A percentile compares a stretch with the other conserved stretches of the same genome.
Evolutionary conservation across 345 rosid genomes (phyloP).

Genomic region (Aquilaria malaccensis): DNA sequence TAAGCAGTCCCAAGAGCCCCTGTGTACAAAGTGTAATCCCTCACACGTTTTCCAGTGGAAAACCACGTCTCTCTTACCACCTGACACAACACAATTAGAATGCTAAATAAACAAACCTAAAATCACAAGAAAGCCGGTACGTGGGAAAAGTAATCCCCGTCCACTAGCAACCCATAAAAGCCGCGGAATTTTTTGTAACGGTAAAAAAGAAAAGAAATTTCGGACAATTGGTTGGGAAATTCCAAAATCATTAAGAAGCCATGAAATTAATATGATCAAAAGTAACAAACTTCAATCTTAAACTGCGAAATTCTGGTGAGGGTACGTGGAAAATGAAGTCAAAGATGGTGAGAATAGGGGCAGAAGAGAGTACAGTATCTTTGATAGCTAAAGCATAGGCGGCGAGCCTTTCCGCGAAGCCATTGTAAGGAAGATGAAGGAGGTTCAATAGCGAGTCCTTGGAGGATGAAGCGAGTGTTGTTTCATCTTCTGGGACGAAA

Average conservation of each 20-base stretch:
- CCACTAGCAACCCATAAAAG: too few species aligned
- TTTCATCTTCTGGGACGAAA: slow-evolving; percentile 16
- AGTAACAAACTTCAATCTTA: not conserved
- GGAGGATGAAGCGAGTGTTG: slow-evolving; percentile 1
- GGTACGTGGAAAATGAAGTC: slow-evolving; percentile 3
- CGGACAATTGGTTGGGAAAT: not conserved
- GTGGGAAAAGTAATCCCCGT: too few species aligned
- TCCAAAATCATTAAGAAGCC: not conserved
- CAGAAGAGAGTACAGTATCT: slow-evolving; percentile 24
- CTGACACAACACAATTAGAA: slow-evolving; percentile 23
- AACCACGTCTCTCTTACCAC: slow-evolving; percentile 58
- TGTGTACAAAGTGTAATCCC: slow-evolving; percentile 45
- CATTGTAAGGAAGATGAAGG: slow-evolving; percentile 33
- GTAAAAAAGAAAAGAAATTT: not conserved
- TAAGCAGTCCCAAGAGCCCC: slow-evolving; percentile 65
- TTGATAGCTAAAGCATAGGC: slow-evolving; percentile 35
- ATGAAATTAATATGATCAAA: not conserved
- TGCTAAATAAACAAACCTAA: not conserved
- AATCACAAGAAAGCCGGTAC: not conserved
- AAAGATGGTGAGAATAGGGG: not conserved
- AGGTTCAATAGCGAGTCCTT: slow-evolving; percentile 27
- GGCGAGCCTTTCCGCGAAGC: slow-evolving; percentile 29
- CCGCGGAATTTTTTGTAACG: too few species aligned
- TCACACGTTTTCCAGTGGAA: slow-evolving; percentile 31
- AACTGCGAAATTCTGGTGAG: not conserved